A percentile compares a stretch with the other conserved stretches of the same genome.
These are phyloP conservation scores for Alternaria infectoria DNA, from an alignment of 2,329 filamentous ascomycete species.

Conservation along the genomic window DNA sequence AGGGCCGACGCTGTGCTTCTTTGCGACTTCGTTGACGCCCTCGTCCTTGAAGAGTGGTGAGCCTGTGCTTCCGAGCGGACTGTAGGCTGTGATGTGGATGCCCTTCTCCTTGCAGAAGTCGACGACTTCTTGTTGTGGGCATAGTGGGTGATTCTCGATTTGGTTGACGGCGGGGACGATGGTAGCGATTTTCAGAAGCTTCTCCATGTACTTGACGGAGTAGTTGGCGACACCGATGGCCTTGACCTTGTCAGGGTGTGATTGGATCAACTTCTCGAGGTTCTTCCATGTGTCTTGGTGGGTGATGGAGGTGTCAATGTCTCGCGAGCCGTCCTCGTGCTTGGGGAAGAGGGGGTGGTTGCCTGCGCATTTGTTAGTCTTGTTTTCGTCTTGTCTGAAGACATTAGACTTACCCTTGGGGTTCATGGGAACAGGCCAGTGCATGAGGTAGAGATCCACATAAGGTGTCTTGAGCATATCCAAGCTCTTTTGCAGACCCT, in stretches of 20 bases:
- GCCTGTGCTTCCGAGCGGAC: constrained; percentile 57
- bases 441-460: constrained; percentile 80
- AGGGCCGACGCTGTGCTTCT: constrained; percentile 56
- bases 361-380: constrained; percentile 47
- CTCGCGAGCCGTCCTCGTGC: constrained; percentile 73
- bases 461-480: constrained; percentile 78
- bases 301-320: constrained; percentile 71
- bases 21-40: constrained; percentile 55
- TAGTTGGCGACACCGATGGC: constrained; percentile 60
- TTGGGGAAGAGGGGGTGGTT: constrained; percentile 79
- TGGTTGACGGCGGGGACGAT: constrained; percentile 73
- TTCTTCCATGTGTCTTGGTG: constrained; percentile 80
- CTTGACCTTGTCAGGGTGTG: constrained; percentile 54
- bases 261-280: constrained; percentile 67
- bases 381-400: neutral
- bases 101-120: constrained; percentile 71
- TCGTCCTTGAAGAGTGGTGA: constrained; percentile 57
- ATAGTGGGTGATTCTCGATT: constrained; percentile 75
- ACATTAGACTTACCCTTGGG: constrained; percentile 62
- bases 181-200: constrained; percentile 63
- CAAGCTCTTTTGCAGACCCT: constrained; percentile 75
- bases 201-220: constrained; percentile 55
- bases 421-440: constrained; percentile 85
- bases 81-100: constrained; percentile 76
- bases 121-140: constrained; percentile 75